Conservation (phyloP, 1,284 basidiomycete species). For the Stygiomarasmius scandens region DNA sequence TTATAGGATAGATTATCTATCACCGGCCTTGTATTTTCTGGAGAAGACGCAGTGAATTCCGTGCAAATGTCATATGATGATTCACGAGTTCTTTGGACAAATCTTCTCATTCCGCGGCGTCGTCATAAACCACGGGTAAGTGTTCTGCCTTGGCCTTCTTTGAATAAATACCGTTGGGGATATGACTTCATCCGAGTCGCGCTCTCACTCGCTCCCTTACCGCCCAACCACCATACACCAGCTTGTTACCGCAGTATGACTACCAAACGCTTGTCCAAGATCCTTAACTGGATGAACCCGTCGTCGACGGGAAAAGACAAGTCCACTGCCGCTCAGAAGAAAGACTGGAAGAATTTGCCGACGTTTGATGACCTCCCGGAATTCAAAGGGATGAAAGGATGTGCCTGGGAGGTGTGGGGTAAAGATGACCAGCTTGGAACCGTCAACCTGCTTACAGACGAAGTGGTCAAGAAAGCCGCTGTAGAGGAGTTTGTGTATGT, state of each 20-base stretch:
- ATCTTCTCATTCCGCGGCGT: no score
- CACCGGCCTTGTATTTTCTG: no score
- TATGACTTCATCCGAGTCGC: no score
- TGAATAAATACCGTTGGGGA: no score
- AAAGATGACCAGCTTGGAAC: conserved; percentile 71
- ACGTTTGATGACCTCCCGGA: conserved; percentile 63
- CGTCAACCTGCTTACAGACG: conserved; percentile 68
- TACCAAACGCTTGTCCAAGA: conserved; percentile 11
- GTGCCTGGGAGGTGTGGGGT: conserved; percentile 77
- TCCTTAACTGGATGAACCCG: conserved; percentile 14
- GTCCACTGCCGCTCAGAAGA: conserved; percentile 25
- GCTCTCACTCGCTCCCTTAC: no score
- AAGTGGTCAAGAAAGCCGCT: conserved; percentile 62
- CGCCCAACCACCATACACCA: not conserved
- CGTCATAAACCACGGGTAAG: no score
- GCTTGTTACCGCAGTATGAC: conserved; percentile 1
- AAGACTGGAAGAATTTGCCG: conserved; percentile 46
- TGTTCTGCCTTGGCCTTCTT: no score
- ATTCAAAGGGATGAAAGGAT: conserved; percentile 60
- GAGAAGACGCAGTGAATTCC: no score
- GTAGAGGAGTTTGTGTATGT: conserved; percentile 55
- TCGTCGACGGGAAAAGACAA: not conserved
- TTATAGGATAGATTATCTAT: no score
- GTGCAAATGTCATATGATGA: no score
- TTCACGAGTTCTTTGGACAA: no score